These are phyloP conservation scores for Diaporthe humulicola DNA, from an alignment of 2,329 filamentous ascomycete species.

Conservation along the genomic window DNA sequence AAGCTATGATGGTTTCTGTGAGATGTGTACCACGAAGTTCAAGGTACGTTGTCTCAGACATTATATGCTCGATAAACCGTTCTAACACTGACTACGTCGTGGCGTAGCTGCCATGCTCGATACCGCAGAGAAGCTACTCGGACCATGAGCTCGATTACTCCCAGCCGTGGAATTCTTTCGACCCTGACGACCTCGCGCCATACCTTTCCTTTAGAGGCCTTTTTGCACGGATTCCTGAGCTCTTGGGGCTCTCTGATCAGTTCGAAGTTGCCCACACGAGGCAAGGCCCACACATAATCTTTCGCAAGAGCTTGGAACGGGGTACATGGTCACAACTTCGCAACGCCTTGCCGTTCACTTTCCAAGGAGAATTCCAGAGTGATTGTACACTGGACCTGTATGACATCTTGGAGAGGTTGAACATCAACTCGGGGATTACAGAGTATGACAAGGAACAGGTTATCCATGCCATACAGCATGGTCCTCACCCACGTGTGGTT, in stretches of 20 bases:
- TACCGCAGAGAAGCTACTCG: conserved; percentile 17
- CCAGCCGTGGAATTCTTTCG: not conserved
- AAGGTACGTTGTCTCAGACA: conserved; percentile 26
- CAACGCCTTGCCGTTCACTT: conserved; percentile 15
- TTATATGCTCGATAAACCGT: not conserved
- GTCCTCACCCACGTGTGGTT: not conserved
- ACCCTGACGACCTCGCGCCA: conserved; percentile 17
- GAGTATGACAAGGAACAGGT: conserved; percentile 1
- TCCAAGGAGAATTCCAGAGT: conserved; percentile 9
- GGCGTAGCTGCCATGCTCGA: conserved; percentile 19
- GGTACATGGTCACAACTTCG: conserved; percentile 34
- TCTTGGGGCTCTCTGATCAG: conserved; percentile 23
- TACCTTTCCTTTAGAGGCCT: conserved; percentile 10
- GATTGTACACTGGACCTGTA: not conserved
- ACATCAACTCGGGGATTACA: conserved; percentile 21
- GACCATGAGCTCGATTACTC: conserved; percentile 27
- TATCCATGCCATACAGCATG: not conserved
- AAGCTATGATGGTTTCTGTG: conserved; percentile 36
- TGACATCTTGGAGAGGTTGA: conserved; percentile 3
- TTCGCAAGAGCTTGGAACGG: not conserved
- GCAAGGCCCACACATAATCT: not conserved
- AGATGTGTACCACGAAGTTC: conserved; percentile 24
- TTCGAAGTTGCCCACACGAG: not conserved
- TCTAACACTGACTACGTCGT: not conserved
- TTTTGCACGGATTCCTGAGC: conserved; percentile 17